A percentile compares a stretch with the other conserved stretches of the same genome.
Conservation (phyloP, 805 yeast species). For the Clavispora carvajalis region DNA sequence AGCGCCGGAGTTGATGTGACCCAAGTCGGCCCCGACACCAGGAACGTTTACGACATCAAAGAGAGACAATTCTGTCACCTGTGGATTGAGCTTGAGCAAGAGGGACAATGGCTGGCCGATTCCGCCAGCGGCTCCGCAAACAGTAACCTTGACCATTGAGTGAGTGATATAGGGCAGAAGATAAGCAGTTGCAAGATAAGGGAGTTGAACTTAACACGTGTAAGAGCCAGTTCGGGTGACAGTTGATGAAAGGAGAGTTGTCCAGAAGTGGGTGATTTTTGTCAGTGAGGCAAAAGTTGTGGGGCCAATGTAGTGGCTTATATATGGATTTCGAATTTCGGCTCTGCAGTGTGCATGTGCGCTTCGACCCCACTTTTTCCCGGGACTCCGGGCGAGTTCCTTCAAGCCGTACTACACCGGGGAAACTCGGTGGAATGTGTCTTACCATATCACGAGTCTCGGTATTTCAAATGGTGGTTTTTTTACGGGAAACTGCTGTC, state of each 20-base stretch:
- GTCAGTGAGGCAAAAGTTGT: not conserved
- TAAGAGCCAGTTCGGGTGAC: not conserved
- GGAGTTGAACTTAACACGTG: not conserved
- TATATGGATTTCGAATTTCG: not conserved
- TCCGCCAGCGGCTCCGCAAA: conserved; percentile 91
- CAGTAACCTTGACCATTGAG: conserved; percentile 64
- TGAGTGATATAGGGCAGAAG: not conserved
- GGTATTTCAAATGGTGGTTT: too few relatives aligned
- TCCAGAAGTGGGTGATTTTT: not conserved
- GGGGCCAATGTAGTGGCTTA: not conserved
- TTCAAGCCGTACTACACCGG: not conserved
- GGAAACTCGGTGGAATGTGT: not conserved
- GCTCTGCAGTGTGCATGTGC: not conserved
- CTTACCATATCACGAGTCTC: too few relatives aligned
- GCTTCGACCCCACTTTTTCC: not conserved
- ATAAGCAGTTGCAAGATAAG: not conserved
- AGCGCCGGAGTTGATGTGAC: conserved; percentile 73
- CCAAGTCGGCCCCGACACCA: conserved; percentile 85
- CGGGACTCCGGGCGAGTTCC: not conserved
- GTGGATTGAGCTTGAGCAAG: conserved; percentile 64
- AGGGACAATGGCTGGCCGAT: conserved; percentile 91
- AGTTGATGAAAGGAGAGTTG: not conserved
- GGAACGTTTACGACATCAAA: conserved; percentile 81
- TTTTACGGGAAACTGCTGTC: too few relatives aligned
- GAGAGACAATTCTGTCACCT: conserved; percentile 61